Evolutionary conservation across 78 protist genomes (phyloP).

Genomic region (Diacronema lutheri): DNA sequence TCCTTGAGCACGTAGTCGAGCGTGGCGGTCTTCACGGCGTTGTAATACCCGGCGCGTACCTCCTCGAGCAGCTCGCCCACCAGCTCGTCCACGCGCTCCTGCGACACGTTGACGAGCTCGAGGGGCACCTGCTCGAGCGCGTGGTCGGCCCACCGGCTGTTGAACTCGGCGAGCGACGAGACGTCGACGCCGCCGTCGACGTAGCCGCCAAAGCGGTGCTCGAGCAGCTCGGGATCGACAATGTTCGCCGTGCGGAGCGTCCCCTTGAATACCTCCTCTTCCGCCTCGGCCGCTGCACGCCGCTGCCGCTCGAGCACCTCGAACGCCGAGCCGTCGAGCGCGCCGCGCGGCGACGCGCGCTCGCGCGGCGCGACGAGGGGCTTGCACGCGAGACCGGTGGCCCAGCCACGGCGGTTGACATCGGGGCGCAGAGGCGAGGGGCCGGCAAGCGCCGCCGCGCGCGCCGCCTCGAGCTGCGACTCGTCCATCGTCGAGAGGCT

Average conservation of each 20-base stretch:
- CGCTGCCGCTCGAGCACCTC: neutral
- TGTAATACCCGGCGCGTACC: neutral
- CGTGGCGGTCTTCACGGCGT: neutral
- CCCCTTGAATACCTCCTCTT: neutral
- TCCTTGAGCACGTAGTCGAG: constrained; percentile 1
- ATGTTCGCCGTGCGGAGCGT: neutral
- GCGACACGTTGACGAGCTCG: neutral
- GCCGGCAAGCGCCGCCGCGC: neutral
- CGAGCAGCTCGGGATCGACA: neutral
- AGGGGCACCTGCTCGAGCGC: neutral
- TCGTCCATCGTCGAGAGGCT: neutral
- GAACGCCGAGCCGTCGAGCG: neutral
- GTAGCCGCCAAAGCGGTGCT: neutral
- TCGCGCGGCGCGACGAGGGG: neutral
- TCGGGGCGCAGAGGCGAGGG: neutral
- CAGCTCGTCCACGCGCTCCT: constrained; percentile 3
- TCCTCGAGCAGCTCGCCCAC: constrained; percentile 1
- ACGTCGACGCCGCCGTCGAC: neutral
- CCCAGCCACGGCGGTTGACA: neutral
- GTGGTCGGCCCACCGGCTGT: neutral
- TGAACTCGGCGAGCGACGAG: neutral
- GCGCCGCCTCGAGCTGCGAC: neutral
- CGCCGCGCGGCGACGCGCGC: neutral
- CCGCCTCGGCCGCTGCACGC: neutral
- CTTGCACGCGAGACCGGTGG: neutral